These are phyloP conservation scores for Eragrostis nindensis DNA, from an alignment of 176 grass and related monocot species.

Conservation along the genomic window DNA sequence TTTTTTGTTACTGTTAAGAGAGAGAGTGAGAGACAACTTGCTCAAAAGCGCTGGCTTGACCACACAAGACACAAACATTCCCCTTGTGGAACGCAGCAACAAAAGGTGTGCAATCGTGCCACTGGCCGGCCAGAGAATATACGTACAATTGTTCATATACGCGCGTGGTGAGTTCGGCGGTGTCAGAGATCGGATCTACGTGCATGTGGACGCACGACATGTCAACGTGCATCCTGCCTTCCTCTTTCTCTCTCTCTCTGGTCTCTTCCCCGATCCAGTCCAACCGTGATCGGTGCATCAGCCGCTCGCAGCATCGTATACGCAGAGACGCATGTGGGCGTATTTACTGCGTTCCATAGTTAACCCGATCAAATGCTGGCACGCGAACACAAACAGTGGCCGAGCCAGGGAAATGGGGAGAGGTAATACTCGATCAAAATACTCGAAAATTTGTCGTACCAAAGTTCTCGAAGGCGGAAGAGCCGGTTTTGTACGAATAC, in stretches of 20 bases:
- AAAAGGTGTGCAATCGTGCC: not conserved
- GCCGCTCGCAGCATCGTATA: not conserved
- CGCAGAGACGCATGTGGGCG: not conserved
- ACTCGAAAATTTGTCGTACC: no score
- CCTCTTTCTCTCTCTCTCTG: not conserved
- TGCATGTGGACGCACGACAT: constrained; percentile 4
- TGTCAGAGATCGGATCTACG: not conserved
- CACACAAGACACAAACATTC: not conserved
- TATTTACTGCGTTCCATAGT: constrained; percentile 18
- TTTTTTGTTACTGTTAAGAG: no score
- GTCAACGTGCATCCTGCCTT: not conserved
- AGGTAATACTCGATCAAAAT: no score
- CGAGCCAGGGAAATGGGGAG: no score
- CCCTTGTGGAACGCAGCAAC: not conserved
- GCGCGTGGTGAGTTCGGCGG: not conserved
- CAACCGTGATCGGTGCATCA: not conserved
- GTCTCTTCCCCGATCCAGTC: not conserved
- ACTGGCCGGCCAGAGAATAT: not conserved
- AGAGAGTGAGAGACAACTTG: no score
- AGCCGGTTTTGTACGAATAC: not conserved
- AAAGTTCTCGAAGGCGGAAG: no score
- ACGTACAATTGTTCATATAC: not conserved
- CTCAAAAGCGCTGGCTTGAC: not conserved
- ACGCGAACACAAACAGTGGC: no score
- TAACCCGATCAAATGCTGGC: not conserved